These are phyloP conservation scores for Trifolium fragiferum DNA, from an alignment of 306 rosid genomes.

Conservation along the genomic window DNA sequence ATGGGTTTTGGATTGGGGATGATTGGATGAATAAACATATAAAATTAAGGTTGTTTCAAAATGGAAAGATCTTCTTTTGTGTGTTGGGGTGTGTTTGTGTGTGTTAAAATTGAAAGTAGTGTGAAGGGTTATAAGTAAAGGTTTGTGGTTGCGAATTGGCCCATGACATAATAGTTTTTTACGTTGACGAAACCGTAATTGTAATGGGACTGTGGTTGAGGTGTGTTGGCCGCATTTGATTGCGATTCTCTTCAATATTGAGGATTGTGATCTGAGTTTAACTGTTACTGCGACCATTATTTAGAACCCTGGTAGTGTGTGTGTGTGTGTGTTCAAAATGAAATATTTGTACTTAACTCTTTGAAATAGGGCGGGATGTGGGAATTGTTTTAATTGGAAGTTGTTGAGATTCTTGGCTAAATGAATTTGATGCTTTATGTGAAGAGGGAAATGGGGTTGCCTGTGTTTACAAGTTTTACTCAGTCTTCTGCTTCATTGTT, in stretches of 20 bases:
- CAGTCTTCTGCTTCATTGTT: background rate
- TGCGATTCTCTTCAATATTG: too few relatives aligned
- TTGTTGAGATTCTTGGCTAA: constrained; percentile 3
- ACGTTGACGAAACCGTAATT: too few relatives aligned
- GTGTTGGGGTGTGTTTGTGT: background rate
- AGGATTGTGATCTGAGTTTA: too few relatives aligned
- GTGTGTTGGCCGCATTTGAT: too few relatives aligned
- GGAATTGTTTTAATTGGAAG: constrained; percentile 9
- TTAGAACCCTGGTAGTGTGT: too few relatives aligned
- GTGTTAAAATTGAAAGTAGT: background rate
- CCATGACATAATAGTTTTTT: too few relatives aligned
- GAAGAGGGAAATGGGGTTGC: constrained; percentile 2
- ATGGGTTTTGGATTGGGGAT: constrained; percentile 12
- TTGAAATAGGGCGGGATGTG: constrained; percentile 2
- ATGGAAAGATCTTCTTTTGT: background rate
- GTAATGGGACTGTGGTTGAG: too few relatives aligned
- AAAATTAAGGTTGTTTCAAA: background rate
- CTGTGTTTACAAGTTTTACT: constrained; percentile 26
- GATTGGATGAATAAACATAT: background rate
- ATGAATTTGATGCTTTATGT: constrained; percentile 17
- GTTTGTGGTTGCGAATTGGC: too few relatives aligned
- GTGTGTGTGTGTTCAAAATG: background rate
- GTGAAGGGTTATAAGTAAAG: background rate
- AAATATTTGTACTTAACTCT: constrained; percentile 9
- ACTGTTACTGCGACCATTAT: too few relatives aligned